A percentile compares a stretch with the other conserved stretches of the same genome.
Conservation (phyloP, 345 rosid species). For the Garcia nutans region DNA sequence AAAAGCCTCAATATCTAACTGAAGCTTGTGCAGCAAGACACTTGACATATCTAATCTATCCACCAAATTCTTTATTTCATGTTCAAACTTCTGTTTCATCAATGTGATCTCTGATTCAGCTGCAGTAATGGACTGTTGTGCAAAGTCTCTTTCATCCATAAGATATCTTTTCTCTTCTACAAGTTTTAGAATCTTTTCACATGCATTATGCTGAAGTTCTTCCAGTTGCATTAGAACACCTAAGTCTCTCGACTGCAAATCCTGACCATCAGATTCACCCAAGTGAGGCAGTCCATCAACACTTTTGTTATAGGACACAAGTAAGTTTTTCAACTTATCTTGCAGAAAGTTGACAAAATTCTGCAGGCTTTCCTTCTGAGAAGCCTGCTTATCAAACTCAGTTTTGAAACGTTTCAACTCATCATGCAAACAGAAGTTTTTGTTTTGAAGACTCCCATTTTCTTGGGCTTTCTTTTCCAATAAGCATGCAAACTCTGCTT, state of each 20-base stretch:
- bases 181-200: conserved; percentile 49
- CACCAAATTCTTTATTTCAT: conserved; percentile 40
- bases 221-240: conserved; percentile 42
- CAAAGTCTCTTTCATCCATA: conserved; percentile 49
- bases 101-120: conserved; percentile 49
- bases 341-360: conserved; percentile 36
- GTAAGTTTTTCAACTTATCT: conserved; percentile 42
- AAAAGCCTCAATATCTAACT: conserved; percentile 55
- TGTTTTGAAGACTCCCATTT: conserved; percentile 47
- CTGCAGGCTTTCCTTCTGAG: conserved; percentile 51
- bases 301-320: conserved; percentile 43
- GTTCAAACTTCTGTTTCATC: conserved; percentile 57
- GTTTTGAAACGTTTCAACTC: conserved; percentile 45
- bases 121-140: conserved; percentile 37
- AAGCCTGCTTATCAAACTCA: conserved; percentile 48
- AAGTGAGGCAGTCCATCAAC: conserved; percentile 34
- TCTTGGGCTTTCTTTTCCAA: conserved; percentile 59
- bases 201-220: conserved; percentile 50
- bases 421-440: conserved; percentile 47
- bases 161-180: conserved; percentile 54
- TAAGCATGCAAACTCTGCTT: conserved; percentile 53
- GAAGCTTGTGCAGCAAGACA: conserved; percentile 56
- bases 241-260: conserved; percentile 46
- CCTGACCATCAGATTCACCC: conserved; percentile 34
- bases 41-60: conserved; percentile 50